Base-by-base conservation (phyloP, 352 stramenopile genomes). In the Detonula confervacea region DNA sequence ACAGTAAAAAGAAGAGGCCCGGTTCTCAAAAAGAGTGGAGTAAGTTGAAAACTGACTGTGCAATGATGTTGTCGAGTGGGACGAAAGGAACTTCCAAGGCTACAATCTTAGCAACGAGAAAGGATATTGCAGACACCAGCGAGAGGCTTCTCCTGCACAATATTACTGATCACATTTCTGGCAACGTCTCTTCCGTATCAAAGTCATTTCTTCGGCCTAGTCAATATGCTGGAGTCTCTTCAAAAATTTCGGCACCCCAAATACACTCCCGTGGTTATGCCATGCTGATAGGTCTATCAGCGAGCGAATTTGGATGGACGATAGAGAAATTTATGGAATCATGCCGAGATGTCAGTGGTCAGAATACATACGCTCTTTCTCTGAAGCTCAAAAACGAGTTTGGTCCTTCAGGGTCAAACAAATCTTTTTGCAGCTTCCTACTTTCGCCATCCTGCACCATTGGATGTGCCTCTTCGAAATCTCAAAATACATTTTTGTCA, bases 251-350 rank as follows among this genome's bases (percentile, higher is more conserved):
- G 59, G 59, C 2, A 63, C 68, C 22, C 27, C 71, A 33, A 55
- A 1, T 49, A 12, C 35, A 68, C 20, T 70, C 72, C 33, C 22
- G 35, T 24, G 68, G 65, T 25, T 37, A 65, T 55, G 86, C 86
- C 20, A 63, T 92, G 61, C 65, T 94, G 14, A 67, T 92, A 22
- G 88, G 88, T 51, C 63, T 92, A 9, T 72, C 67, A 27, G 60
- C 81, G 6, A 49, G 14, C 47, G 69, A 87, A 68, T 92, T 91
- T 85, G 80, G 71, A 30, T 94, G 88, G 88, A 44, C 85, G 14
- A 42, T 82, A 14, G 63, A 86, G 33, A 61, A 74, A 18, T 90
- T 89, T 63, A 30, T 91, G 24, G 39, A 51, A 14, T 68, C 52
- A 7, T 83, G 66, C 61, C 66, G 65, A 29, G 70, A 78, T 49